phyloP scores from a whole-genome alignment of 1,284 basidiomycete genomes.

The Rugosomyces carneus region DNA sequence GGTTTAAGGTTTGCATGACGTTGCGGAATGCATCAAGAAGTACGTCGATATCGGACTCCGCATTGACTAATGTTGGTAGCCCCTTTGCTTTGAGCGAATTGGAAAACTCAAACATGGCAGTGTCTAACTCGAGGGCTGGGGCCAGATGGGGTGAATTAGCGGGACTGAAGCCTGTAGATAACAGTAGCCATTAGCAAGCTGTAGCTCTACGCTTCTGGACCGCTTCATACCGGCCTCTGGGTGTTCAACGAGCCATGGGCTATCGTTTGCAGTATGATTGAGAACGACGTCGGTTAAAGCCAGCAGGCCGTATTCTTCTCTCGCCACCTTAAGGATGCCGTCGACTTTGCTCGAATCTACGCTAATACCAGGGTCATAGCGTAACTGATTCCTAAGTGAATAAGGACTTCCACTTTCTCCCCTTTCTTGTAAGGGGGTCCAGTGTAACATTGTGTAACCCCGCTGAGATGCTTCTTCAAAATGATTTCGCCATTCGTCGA shows the following conservation, averaged over 20 bases:
- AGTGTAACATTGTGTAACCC: conserved; percentile 96
- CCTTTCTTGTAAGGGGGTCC: conserved; percentile 87
- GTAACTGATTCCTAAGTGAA: conserved; percentile 81
- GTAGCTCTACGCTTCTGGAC: background rate
- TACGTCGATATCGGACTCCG: conserved; percentile 60
- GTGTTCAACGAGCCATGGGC: conserved; percentile 85
- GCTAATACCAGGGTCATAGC: conserved; percentile 76
- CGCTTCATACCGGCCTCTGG: conserved; percentile 78
- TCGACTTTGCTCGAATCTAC: conserved; percentile 40
- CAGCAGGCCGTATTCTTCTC: conserved; percentile 81
- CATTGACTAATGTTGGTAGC: conserved; percentile 67
- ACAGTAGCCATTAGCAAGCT: conserved; percentile 8
- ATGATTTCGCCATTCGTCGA: conserved; percentile 70
- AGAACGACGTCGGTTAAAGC: conserved; percentile 90
- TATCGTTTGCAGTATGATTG: conserved; percentile 93
- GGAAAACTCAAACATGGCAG: conserved; percentile 79
- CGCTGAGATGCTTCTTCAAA: conserved; percentile 79
- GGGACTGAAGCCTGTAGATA: conserved; percentile 72
- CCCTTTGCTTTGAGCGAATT: conserved; percentile 54
- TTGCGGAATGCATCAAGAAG: conserved; percentile 61
- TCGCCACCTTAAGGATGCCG: conserved; percentile 61
- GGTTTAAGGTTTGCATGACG: conserved; percentile 56
- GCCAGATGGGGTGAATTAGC: conserved; percentile 85
- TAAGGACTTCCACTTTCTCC: conserved; percentile 88
- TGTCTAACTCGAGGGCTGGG: conserved; percentile 84